phyloP scores from a whole-genome alignment of 208 protist species.

The Acanthamoeba quina region DNA sequence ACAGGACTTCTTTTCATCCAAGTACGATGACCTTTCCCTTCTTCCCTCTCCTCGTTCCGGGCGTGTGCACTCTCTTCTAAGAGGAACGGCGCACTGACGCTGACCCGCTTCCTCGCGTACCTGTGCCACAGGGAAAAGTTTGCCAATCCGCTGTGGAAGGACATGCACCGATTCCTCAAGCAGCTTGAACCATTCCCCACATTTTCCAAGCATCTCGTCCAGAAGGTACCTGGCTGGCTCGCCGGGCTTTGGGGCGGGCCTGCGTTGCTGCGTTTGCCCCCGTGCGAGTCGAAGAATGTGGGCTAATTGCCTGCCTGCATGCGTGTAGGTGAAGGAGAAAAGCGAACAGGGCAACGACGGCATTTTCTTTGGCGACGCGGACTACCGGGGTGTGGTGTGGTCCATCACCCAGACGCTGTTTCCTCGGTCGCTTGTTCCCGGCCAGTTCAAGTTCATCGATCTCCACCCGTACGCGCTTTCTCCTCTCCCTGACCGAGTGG shows the following conservation, averaged over 20 bases:
- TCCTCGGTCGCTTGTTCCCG: slow-evolving; percentile 16
- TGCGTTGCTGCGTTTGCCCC: no score
- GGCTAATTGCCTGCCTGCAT: neutral
- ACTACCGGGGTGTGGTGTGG: slow-evolving; percentile 63
- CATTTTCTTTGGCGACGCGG: slow-evolving; percentile 24
- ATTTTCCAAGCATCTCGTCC: slow-evolving; percentile 21
- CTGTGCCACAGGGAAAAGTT: slow-evolving; percentile 16
- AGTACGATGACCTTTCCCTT: neutral
- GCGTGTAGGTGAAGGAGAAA: slow-evolving; percentile 15
- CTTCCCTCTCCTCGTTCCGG: neutral
- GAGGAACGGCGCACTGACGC: no score
- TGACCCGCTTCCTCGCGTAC: neutral
- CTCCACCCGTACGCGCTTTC: slow-evolving; percentile 37
- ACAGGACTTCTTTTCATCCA: slow-evolving; percentile 66
- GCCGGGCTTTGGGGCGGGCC: no score
- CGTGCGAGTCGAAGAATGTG: neutral
- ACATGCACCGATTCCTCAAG: slow-evolving; percentile 41
- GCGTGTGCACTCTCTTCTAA: neutral
- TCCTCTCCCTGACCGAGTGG: neutral
- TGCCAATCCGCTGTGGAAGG: slow-evolving; percentile 57
- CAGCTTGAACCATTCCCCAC: slow-evolving; percentile 27
- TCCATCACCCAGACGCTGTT: slow-evolving; percentile 55
- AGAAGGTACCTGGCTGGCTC: neutral
- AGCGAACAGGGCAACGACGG: neutral
- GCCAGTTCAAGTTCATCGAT: slow-evolving; percentile 50